Evolutionary conservation across 2,329 filamentous ascomycete genomes (phyloP).

Genomic region (Ascochyta koolunga): DNA sequence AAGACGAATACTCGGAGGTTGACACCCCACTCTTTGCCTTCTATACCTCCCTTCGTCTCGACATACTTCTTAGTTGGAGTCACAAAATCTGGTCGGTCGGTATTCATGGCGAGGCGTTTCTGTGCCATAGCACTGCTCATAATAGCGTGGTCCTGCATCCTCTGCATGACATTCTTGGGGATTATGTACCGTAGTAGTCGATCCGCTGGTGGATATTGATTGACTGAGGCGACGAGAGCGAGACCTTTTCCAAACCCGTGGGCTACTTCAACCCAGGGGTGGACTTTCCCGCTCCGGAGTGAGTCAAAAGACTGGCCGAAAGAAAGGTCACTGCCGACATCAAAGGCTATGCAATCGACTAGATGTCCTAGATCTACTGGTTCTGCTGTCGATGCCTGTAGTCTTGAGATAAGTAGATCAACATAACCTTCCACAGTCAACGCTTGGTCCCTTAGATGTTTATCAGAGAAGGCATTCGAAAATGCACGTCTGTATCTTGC

Average conservation of each 20-base stretch:
- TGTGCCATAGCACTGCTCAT: constrained; percentile 33
- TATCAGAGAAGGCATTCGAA: constrained; percentile 37
- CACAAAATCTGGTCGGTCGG: constrained; percentile 37
- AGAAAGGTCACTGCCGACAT: constrained; percentile 53
- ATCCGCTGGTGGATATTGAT: constrained; percentile 33
- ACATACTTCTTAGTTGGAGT: constrained; percentile 32
- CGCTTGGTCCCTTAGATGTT: constrained; percentile 31
- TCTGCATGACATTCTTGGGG: constrained; percentile 31
- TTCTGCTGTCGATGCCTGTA: constrained; percentile 5
- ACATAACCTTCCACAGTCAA: constrained; percentile 34
- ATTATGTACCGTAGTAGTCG: constrained; percentile 32
- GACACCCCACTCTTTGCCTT: constrained; percentile 45
- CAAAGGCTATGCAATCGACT: constrained; percentile 32
- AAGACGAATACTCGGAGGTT: constrained; percentile 49
- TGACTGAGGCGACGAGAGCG: constrained; percentile 36
- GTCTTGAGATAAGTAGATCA: constrained; percentile 26
- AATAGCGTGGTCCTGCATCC: constrained; percentile 27
- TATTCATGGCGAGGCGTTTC: constrained; percentile 27
- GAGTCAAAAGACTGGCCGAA: constrained; percentile 58
- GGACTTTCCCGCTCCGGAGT: constrained; percentile 42
- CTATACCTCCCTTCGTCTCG: constrained; percentile 25
- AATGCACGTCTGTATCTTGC: constrained; percentile 33
- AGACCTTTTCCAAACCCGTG: constrained; percentile 37
- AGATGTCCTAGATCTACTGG: constrained; percentile 25
- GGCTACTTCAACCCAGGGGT: constrained; percentile 48